Evolutionary conservation across 495 filamentous ascomycete genomes (phyloP).

Genomic region (Aspergillus ellipticus): DNA sequence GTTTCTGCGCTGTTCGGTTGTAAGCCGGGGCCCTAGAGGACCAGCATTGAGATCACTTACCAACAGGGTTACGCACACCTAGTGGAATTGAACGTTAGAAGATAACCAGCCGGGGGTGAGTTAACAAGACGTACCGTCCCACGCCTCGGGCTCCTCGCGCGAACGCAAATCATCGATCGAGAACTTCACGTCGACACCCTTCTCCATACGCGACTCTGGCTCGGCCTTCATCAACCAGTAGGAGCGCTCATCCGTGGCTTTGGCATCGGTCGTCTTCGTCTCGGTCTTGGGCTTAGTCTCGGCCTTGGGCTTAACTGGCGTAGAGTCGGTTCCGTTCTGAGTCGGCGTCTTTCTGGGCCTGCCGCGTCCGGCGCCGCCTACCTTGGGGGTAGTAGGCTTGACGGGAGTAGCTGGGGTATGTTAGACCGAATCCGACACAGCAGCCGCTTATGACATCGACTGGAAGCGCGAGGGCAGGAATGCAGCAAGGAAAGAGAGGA

Average conservation of each 20-base stretch:
- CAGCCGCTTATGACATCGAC: neutral
- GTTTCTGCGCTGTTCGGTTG: constrained; percentile 62
- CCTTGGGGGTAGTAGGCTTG: constrained; percentile 19
- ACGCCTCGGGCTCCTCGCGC: constrained; percentile 70
- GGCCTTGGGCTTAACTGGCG: constrained; percentile 11
- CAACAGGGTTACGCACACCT: constrained; percentile 57
- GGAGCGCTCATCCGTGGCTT: constrained; percentile 19
- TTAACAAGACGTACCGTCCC: constrained; percentile 68
- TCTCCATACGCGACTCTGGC: constrained; percentile 80
- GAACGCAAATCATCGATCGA: constrained; percentile 86
- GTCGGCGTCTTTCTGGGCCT: constrained; percentile 13
- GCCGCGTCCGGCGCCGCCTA: constrained; percentile 20
- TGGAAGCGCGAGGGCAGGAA: neutral
- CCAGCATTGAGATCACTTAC: constrained; percentile 27
- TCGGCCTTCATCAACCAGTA: constrained; percentile 98
- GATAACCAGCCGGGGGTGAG: neutral
- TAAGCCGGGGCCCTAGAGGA: constrained; percentile 14
- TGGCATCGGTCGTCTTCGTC: constrained; percentile 13
- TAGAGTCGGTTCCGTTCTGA: constrained; percentile 9
- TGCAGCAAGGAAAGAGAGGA: neutral
- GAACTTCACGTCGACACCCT: constrained; percentile 83
- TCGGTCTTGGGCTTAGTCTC: constrained; percentile 12
- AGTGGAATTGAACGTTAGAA: constrained; percentile 22
- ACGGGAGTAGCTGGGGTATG: constrained; percentile 10
- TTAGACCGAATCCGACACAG: neutral